These are phyloP conservation scores for Bertia moriformis DNA, from an alignment of 2,329 filamentous ascomycete species.

Conservation along the genomic window DNA sequence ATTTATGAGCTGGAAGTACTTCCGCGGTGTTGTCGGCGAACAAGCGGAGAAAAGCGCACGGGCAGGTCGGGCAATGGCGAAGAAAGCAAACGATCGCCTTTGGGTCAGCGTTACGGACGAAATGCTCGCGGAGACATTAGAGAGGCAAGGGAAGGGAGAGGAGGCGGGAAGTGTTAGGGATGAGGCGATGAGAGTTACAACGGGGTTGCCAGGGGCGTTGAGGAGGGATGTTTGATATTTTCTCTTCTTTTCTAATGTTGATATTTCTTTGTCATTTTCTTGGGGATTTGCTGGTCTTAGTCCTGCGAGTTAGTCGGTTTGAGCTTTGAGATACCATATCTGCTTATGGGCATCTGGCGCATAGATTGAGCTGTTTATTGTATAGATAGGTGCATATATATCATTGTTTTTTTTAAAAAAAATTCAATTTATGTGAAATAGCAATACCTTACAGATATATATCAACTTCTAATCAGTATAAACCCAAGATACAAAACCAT, in stretches of 20 bases:
- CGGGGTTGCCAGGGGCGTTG: background rate
- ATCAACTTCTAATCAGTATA: no score
- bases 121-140: constrained; percentile 7
- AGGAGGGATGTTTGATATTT: background rate
- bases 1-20: constrained; percentile 48
- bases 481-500: no score
- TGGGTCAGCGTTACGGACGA: constrained; percentile 19
- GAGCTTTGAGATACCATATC: no score
- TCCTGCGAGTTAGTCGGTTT: no score
- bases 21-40: constrained; percentile 41
- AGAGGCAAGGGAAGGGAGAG: background rate
- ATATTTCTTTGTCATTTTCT: background rate
- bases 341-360: no score
- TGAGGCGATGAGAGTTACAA: background rate
- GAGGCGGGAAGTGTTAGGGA: background rate
- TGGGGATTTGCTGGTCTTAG: no score
- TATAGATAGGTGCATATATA: no score
- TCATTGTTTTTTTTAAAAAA: no score
- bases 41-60: constrained; percentile 33
- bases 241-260: background rate
- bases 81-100: constrained; percentile 27
- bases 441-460: no score
- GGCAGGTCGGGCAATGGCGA: constrained; percentile 27
- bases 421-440: no score
- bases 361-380: no score